These are phyloP conservation scores for Candida germanica DNA, from an alignment of 805 yeast genomes.

Conservation along the genomic window DNA sequence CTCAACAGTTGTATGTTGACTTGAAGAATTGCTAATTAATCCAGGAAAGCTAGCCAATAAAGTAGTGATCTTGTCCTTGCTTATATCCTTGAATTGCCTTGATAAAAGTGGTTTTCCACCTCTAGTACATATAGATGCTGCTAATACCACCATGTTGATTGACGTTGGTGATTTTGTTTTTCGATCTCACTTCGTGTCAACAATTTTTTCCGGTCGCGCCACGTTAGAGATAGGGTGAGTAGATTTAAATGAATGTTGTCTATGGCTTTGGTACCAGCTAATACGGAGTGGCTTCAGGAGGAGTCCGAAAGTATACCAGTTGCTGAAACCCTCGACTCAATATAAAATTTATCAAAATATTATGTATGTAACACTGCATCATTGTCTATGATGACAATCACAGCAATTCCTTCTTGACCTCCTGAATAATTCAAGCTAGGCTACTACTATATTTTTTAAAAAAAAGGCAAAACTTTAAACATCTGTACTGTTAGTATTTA, in stretches of 20 bases:
- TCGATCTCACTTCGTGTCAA: slow-evolving; percentile 11
- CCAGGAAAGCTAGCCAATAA: slow-evolving; percentile 83
- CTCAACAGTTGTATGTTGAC: slow-evolving; percentile 92
- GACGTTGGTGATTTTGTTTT: slow-evolving; percentile 5
- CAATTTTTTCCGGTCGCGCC: slow-evolving; percentile 6
- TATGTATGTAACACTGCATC: too few species aligned
- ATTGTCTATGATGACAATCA: too few species aligned
- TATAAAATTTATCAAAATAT: too few species aligned
- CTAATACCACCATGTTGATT: slow-evolving; percentile 76
- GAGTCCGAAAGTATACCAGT: too few species aligned
- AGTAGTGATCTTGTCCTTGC: slow-evolving; percentile 81
- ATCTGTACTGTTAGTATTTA: too few species aligned
- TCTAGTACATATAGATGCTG: slow-evolving; percentile 92
- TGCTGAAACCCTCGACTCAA: too few species aligned
- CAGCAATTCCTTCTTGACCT: too few species aligned
- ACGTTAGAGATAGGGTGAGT: neutral
- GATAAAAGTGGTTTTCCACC: slow-evolving; percentile 90
- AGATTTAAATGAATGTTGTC: neutral
- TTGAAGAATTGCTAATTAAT: slow-evolving; percentile 61
- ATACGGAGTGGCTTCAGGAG: too few species aligned
- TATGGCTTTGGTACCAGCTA: too few species aligned
- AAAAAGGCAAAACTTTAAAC: too few species aligned
- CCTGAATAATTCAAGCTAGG: too few species aligned
- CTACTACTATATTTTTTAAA: too few species aligned
- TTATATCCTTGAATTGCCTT: slow-evolving; percentile 84